Percentiles rank a stretch among this genome's conserved stretches.
Conservation (phyloP, 2,329 filamentous ascomycete genomes). For the Colletotrichum cordylinicola region DNA sequence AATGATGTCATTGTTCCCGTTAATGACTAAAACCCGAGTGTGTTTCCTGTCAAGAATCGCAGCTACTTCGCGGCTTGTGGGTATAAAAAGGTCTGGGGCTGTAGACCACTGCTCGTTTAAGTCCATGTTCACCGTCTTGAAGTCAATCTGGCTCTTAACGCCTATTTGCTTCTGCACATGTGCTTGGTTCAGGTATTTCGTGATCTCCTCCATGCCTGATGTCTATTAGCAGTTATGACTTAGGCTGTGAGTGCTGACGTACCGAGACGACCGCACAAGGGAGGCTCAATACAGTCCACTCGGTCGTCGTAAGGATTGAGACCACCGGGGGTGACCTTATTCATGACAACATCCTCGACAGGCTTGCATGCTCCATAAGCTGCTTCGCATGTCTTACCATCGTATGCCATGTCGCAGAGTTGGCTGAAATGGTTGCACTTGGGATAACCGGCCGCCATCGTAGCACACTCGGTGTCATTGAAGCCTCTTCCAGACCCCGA, state of each 20-base stretch:
- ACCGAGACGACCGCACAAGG: not conserved
- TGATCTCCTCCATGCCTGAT: not conserved
- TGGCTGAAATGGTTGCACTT: not conserved
- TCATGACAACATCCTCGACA: not conserved
- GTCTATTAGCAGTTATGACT: not conserved
- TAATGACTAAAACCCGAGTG: not conserved
- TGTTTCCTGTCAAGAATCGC: not conserved
- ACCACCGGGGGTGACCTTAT: not conserved
- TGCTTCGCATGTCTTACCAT: not conserved
- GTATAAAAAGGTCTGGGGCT: not conserved
- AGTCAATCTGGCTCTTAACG: not conserved
- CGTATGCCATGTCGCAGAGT: not conserved
- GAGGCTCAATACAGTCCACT: not conserved
- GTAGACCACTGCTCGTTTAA: not conserved
- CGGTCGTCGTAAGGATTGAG: slow-evolving; percentile 2
- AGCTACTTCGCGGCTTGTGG: not conserved
- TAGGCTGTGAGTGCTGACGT: not conserved
- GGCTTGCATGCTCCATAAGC: not conserved
- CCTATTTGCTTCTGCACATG: not conserved
- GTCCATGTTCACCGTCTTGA: not conserved
- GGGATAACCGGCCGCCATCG: not conserved
- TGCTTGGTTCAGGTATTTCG: not conserved
- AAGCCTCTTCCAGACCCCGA: slow-evolving; percentile 4
- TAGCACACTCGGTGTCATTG: slow-evolving; percentile 10
- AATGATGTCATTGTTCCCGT: slow-evolving; percentile 12